These are phyloP conservation scores for Acarospora socialis DNA, from an alignment of 2,329 filamentous ascomycete genomes.

Conservation along the genomic window DNA sequence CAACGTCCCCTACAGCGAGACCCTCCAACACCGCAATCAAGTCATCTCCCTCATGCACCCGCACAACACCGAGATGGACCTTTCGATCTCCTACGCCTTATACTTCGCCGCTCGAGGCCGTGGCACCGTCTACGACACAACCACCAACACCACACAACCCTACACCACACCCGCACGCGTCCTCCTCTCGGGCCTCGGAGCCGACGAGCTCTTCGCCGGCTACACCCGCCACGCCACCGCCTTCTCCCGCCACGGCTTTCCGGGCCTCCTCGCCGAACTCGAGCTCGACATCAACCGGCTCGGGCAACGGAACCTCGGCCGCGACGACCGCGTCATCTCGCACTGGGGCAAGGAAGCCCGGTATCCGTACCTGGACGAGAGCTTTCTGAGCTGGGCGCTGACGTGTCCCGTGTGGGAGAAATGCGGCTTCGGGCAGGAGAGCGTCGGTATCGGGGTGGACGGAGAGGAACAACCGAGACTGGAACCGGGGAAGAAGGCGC, in stretches of 20 bases:
- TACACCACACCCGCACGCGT: constrained; percentile 66
- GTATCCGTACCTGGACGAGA: constrained; percentile 83
- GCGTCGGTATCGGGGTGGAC: constrained; percentile 12
- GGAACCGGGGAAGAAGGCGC: constrained; percentile 66
- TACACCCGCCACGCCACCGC: constrained; percentile 74
- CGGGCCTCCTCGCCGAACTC: constrained; percentile 64
- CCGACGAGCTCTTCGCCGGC: constrained; percentile 90
- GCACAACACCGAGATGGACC: constrained; percentile 96
- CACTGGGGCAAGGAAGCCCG: constrained; percentile 81
- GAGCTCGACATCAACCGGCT: constrained; percentile 72
- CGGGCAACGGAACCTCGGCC: constrained; percentile 84
- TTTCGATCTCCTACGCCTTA: constrained; percentile 85
- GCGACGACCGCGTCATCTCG: constrained; percentile 81
- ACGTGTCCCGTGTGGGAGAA: constrained; percentile 64
- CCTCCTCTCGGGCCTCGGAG: constrained; percentile 80
- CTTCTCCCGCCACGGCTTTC: constrained; percentile 53
- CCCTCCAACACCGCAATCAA: constrained; percentile 49
- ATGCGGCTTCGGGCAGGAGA: constrained; percentile 65
- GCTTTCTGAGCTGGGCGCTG: constrained; percentile 69
- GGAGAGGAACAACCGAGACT: constrained; percentile 24
- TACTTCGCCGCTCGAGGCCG: constrained; percentile 80
- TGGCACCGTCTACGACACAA: constrained; percentile 30
- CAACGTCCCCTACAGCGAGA: constrained; percentile 69
- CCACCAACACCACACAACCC: constrained; percentile 10
- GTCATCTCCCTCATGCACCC: constrained; percentile 73